Conservation (phyloP, 352 stramenopile species). For the Thraustotheca clavata region DNA sequence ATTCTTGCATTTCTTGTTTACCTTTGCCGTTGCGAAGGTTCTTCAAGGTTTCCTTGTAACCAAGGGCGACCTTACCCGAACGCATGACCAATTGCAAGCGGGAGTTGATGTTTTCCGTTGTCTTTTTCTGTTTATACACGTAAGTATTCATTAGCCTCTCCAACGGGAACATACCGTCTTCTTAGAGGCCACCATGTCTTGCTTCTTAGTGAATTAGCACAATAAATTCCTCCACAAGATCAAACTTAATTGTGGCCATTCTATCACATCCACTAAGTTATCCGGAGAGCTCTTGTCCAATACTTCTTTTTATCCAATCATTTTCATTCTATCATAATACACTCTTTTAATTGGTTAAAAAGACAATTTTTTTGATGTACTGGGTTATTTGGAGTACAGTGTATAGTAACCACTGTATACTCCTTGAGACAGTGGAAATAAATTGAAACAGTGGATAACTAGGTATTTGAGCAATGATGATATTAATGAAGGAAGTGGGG, state of each 20-base stretch:
- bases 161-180: constrained; percentile 73
- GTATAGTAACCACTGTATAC: too few relatives aligned
- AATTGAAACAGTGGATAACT: too few relatives aligned
- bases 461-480: too few relatives aligned
- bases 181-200: constrained; percentile 86
- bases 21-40: constrained; percentile 90
- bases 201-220: constrained; percentile 44
- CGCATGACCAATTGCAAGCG: constrained; percentile 99
- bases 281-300: constrained; percentile 9
- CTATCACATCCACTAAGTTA: not conserved
- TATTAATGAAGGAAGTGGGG: too few relatives aligned
- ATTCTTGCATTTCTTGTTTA: constrained; percentile 17
- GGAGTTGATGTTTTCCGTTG: constrained; percentile 98
- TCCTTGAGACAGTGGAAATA: too few relatives aligned
- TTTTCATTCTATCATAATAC: too few relatives aligned
- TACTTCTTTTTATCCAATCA: constrained; percentile 3
- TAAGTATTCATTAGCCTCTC: constrained; percentile 8
- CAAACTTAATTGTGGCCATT: not conserved
- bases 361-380: not conserved
- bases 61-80: constrained; percentile 97
- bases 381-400: too few relatives aligned
- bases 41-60: constrained; percentile 99
- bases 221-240: constrained; percentile 4
- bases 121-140: constrained; percentile 87
- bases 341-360: constrained; percentile 9